These are phyloP conservation scores for Thielaviopsis ethacetica DNA, from an alignment of 2,329 filamentous ascomycete genomes.

Conservation along the genomic window DNA sequence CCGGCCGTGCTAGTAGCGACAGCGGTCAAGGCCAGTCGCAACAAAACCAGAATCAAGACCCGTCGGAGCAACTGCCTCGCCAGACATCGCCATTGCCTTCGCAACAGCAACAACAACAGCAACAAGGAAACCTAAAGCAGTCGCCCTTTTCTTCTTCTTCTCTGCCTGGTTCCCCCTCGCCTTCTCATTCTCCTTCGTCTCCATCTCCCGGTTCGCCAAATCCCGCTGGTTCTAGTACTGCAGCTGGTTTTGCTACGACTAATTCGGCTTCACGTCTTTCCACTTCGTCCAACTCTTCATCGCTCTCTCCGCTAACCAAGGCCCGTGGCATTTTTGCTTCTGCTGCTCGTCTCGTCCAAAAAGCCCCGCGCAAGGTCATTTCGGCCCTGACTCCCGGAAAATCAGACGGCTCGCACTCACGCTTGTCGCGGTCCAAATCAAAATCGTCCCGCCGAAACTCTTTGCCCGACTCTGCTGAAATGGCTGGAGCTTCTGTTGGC, in stretches of 20 bases:
- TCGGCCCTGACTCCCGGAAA: constrained; percentile 7
- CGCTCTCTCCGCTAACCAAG: constrained; percentile 5
- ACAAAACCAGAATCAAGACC: neutral
- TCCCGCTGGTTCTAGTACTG: neutral
- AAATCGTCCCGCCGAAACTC: neutral
- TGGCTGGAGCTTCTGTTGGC: neutral
- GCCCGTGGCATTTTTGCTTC: constrained; percentile 7
- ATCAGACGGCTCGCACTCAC: neutral
- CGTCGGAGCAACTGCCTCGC: neutral
- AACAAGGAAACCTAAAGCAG: neutral
- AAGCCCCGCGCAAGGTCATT: constrained; percentile 9
- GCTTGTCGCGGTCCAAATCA: neutral
- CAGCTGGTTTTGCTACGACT: too few relatives aligned
- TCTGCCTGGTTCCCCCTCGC: neutral
- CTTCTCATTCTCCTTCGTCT: neutral
- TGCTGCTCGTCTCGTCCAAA: constrained; percentile 9
- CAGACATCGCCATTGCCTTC: neutral
- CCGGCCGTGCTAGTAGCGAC: neutral
- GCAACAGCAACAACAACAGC: neutral
- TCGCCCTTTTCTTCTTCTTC: neutral
- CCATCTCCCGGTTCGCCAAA: neutral
- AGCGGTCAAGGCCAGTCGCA: neutral
- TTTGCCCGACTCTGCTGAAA: neutral
- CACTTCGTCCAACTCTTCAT: constrained; percentile 4
- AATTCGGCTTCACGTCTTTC: neutral